Evolutionary conservation across 2,329 filamentous ascomycete species (phyloP), one percentile per base, ranked within the genome.

Genomic region (Immersiporthe knoxdaviesiana): DNA sequence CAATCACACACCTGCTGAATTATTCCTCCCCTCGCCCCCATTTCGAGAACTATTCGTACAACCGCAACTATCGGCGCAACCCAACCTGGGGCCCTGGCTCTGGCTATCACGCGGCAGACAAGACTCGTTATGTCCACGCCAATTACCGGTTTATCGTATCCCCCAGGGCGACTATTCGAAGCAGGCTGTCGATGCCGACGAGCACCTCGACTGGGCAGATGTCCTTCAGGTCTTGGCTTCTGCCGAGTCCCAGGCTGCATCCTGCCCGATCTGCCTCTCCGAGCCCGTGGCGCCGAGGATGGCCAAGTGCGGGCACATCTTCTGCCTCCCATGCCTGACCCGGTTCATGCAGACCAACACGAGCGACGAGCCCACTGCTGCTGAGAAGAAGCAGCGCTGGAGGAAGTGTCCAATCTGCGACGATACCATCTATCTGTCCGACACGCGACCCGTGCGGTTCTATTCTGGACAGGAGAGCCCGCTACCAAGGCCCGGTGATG

Each of bases 81-180:
- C 89, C 91, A 59, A 91, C 91, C 2, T 97, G 92, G 91, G 93
- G 93, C 0, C 84, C 92, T 54, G 93, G 94, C 4, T 97, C 94
- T 47, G 94, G 94, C 35, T 92, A 97, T 79, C 94, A 97, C 79
- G 90, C 93, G 18, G 88, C 90, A 58, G 96, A 99, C 80, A 98
- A 98, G 82, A 92, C 94, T 69, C 90, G 92, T 85, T 95, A 86
- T 68, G 87, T 99, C 21, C 94, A 99, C 79, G 94, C 96, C 73
- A 99, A 99, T 79, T 99, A 99, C 78, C 91, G 96, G 68, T 99
- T 99, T 78, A 91, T 99, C 70, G 94, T 99, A 65, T 90, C 93
- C 95, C 96, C 3, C 86, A 88, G 68, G 91, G 89, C 69, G 88
- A 91, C 75, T 99, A 98, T 78, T 86, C 88, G 70, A 87, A 88